These are phyloP conservation scores for Podaxis rugospora DNA, from an alignment of 768 basidiomycete species.

Conservation along the genomic window DNA sequence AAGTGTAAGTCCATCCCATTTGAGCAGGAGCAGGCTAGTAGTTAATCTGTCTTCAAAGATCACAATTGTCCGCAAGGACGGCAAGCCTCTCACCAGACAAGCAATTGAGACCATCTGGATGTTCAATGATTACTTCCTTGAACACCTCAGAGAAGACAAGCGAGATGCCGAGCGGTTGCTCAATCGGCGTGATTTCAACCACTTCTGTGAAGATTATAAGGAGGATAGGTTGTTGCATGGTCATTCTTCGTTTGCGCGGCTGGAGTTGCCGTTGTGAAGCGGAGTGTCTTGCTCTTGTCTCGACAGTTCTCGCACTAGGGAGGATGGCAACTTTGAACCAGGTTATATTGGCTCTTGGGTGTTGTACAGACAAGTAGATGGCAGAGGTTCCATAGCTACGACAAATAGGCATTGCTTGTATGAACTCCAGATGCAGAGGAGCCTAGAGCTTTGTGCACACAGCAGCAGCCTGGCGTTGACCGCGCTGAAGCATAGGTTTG, in stretches of 20 bases:
- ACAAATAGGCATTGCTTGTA: neutral
- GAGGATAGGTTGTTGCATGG: constrained; percentile 2
- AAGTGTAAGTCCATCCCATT: neutral
- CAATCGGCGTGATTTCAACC: constrained; percentile 1
- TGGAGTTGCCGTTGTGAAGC: constrained; percentile 2
- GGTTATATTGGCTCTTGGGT: neutral
- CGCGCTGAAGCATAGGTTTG: constrained; percentile 46
- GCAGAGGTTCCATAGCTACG: neutral
- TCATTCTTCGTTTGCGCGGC: neutral
- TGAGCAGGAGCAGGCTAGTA: neutral
- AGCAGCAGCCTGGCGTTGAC: constrained; percentile 29
- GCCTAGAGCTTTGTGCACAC: constrained; percentile 1
- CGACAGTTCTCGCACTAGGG: neutral
- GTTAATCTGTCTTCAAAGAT: neutral
- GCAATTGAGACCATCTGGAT: constrained; percentile 6
- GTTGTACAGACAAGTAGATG: neutral
- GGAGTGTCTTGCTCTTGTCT: neutral
- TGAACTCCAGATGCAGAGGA: neutral
- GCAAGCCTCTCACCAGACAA: constrained; percentile 2
- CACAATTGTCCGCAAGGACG: constrained; percentile 3
- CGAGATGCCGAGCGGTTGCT: neutral
- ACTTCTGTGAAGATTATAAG: constrained; percentile 4
- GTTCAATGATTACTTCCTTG: constrained; percentile 5
- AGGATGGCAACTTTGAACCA: neutral
- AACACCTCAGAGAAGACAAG: neutral